Percentiles rank a stretch among this genome's conserved stretches.
These are phyloP conservation scores for Hypoxylon sp. DNA, from an alignment of 2,329 filamentous ascomycete genomes.

Conservation along the genomic window DNA sequence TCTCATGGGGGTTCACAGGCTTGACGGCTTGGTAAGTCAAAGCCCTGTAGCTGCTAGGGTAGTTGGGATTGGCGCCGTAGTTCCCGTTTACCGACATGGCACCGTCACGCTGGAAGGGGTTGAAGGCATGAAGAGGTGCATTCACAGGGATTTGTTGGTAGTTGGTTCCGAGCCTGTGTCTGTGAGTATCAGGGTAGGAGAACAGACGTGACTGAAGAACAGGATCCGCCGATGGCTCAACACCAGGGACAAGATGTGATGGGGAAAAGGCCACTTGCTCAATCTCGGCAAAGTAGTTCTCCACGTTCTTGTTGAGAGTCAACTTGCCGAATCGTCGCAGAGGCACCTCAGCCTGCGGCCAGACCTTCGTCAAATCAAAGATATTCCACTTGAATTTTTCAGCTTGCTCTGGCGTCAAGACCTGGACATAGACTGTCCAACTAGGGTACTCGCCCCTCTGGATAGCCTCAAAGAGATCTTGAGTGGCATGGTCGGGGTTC, in stretches of 20 bases:
- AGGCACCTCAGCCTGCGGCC: slow-evolving; percentile 74
- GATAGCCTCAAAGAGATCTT: slow-evolving; percentile 75
- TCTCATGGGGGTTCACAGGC: slow-evolving; percentile 60
- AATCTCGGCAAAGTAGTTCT: slow-evolving; percentile 78
- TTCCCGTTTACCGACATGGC: slow-evolving; percentile 76
- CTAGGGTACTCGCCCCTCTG: slow-evolving; percentile 69
- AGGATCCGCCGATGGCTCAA: slow-evolving; percentile 72
- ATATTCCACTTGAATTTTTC: slow-evolving; percentile 73
- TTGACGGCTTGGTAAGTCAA: slow-evolving; percentile 60
- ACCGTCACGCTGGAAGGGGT: slow-evolving; percentile 81
- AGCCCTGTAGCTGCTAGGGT: slow-evolving; percentile 64
- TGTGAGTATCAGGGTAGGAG: slow-evolving; percentile 72
- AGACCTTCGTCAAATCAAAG: slow-evolving; percentile 78
- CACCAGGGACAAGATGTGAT: slow-evolving; percentile 72
- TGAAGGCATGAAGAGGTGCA: slow-evolving; percentile 66
- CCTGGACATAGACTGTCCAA: slow-evolving; percentile 75
- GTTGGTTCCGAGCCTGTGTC: slow-evolving; percentile 73
- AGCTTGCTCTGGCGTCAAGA: slow-evolving; percentile 72
- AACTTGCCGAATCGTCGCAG: slow-evolving; percentile 72
- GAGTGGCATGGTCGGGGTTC: slow-evolving; percentile 72
- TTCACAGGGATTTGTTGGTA: slow-evolving; percentile 76
- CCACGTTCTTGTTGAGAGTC: slow-evolving; percentile 73
- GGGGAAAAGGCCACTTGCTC: slow-evolving; percentile 78
- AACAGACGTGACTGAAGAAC: slow-evolving; percentile 72
- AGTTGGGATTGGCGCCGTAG: slow-evolving; percentile 72